These are phyloP conservation scores for Zygoascus tannicola DNA, from an alignment of 805 yeast genomes.

Conservation along the genomic window DNA sequence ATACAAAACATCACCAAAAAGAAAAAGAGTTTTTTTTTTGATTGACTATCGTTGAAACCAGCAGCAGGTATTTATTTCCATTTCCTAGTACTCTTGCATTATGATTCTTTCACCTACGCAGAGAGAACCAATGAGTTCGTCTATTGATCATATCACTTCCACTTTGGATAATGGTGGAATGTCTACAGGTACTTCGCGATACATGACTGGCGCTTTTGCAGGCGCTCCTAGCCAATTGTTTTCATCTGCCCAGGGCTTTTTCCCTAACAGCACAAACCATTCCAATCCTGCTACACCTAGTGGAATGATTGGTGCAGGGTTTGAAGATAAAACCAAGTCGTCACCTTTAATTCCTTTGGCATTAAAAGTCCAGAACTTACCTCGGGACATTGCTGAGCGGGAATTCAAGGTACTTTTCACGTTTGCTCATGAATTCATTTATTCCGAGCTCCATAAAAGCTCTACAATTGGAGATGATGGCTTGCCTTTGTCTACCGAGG, in stretches of 20 bases:
- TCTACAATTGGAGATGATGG: constrained; percentile 18
- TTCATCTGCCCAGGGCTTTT: constrained; percentile 3
- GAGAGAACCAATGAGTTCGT: constrained; percentile 3
- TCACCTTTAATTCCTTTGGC: constrained; percentile 13
- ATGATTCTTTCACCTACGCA: constrained; percentile 5
- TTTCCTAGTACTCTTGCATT: neutral
- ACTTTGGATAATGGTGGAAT: constrained; percentile 3
- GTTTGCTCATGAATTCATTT: constrained; percentile 30
- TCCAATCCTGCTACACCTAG: neutral
- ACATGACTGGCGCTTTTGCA: neutral
- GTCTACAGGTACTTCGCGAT: neutral
- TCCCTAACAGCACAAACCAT: constrained; percentile 2
- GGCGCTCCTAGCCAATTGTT: constrained; percentile 3
- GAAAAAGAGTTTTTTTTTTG: too few relatives aligned
- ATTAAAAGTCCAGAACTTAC: constrained; percentile 26
- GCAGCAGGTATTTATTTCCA: neutral
- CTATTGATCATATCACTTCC: constrained; percentile 3
- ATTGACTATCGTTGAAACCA: neutral
- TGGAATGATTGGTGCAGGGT: neutral
- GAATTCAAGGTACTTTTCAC: constrained; percentile 32
- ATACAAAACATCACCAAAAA: too few relatives aligned
- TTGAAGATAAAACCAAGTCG: neutral
- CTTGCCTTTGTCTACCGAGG: constrained; percentile 12
- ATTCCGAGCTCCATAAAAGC: constrained; percentile 26
- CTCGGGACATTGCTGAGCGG: constrained; percentile 29